Base-by-base conservation (phyloP, 805 yeast genomes). In the Candida palmyrensis region DNA sequence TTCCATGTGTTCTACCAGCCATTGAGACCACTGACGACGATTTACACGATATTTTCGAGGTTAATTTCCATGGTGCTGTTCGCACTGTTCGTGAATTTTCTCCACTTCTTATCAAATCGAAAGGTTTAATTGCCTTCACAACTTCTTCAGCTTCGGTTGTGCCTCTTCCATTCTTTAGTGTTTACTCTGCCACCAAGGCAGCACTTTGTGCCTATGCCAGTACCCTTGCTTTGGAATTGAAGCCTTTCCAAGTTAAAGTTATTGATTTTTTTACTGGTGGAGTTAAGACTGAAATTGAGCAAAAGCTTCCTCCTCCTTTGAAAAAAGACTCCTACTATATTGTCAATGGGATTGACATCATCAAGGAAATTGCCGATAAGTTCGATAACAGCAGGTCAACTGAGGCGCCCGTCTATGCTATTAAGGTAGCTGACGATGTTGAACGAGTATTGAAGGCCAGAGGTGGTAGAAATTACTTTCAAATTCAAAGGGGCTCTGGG, bases 31-130 rank as follows among this genome's bases (percentile, higher is more conserved):
- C 50, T 12, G 54, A 52, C 23, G 45, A 41, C 1, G 33, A 41
- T 6, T 22, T 62, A 6, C 29, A 38, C 6, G 28, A 42, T 6
- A 23, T 40, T 12, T 52, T 55, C 21, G 52, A 63, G 23, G 62
- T 61, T 13, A 68, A 68, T 41, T 60, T 63, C 2, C 43, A 64
- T 25, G 71, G 68, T 10, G 65, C 59, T 25, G 49, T 64, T 36
- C 50, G 49, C 40, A 41, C 62, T 33, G 52, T 66, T 22, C 57
- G 57, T 35, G 48, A 53, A 18, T 53, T 67, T 37, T 38, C 50
- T 9, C 51, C 49, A 13, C 35, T 52, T 21, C 46, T 67, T 17
- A 46, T 67, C 15, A 44, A 40, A 2, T 46, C 59, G 5, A 47
- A 56, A 30, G 70, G 71, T 1, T 39, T 59, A 0, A 59, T 65